Percentiles rank a stretch among this genome's conserved stretches.
Conservation (phyloP, 257 asterid genomes). For the Solanum verrucosum region DNA sequence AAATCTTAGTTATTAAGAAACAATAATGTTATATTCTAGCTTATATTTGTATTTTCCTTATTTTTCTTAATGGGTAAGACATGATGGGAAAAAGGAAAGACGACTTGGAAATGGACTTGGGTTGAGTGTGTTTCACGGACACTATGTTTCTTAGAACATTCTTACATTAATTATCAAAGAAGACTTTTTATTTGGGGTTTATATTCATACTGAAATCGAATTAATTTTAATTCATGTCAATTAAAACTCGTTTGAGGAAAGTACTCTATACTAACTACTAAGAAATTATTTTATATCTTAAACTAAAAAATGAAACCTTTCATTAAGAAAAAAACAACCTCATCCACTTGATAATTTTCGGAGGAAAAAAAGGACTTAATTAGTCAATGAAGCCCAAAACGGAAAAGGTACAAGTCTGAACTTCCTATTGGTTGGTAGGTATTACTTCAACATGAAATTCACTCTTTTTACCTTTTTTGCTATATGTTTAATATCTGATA, state of each 20-base stretch:
- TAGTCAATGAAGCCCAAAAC: background rate
- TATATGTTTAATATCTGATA: too few relatives aligned
- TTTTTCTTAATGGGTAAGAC: background rate
- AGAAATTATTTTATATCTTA: too few relatives aligned
- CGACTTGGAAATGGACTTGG: background rate
- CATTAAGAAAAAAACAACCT: too few relatives aligned
- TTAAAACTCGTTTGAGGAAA: too few relatives aligned
- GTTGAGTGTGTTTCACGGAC: background rate
- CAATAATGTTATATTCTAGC: background rate
- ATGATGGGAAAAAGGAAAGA: background rate
- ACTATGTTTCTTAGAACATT: background rate
- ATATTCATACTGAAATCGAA: accelerated
- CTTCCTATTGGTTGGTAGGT: background rate
- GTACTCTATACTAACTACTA: too few relatives aligned
- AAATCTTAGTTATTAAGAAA: too few relatives aligned
- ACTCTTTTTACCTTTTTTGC: too few relatives aligned
- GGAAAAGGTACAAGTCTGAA: too few relatives aligned
- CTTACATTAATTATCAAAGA: background rate
- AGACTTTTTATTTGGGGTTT: background rate
- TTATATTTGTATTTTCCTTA: background rate
- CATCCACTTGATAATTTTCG: too few relatives aligned
- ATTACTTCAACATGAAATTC: background rate
- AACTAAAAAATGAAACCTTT: too few relatives aligned
- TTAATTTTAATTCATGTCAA: too few relatives aligned
- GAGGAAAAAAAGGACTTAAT: background rate